Evolutionary conservation across 768 basidiomycete species (phyloP), one percentile per base, ranked within the genome.

Genomic region (Trametes gibbosa): DNA sequence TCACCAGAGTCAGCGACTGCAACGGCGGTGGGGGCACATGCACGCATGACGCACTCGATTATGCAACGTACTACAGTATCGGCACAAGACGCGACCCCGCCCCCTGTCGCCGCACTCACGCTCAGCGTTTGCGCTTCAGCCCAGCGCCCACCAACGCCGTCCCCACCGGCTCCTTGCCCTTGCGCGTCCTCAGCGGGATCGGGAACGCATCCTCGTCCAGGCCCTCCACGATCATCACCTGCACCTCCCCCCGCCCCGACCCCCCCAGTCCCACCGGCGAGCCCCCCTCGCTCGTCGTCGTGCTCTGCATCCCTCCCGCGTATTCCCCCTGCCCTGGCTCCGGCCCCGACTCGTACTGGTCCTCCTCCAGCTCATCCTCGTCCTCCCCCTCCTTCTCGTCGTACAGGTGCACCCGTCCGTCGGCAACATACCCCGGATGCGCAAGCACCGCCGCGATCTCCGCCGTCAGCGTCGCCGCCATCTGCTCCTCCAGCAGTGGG

Each of bases 381-480:
- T 73, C 85, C 16, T 85, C 85, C n/a, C 81, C 82, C 5, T 81
- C 84, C 45, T 65, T 71, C 6, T 78, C 74, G 23, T 73, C 85
- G 17, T 85, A 61, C 45, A 61, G 24, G 50, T 50, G 83, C 21
- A 82, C 81, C 5, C 84, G 45, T 81, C 82, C 45, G 80, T 17
- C 45, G 40, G n/a, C n/a, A n/a, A n/a, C n/a, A n/a, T 35, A 17
- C 25, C 51, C 47, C 23, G 45, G 51, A 64, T 90, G 85, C 4
- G 87, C 90, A 62, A 92, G 85, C 0, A 87, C 87, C 24, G 88
- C 88, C 9, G 89, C 89, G 60, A 92, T 86, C 68, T 89, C 89
- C 5, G 85, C 87, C 57, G 87, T 89, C 63, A 92, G 87, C 59
- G 82, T 87, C n/a, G 86, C 62, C 12, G 65, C 87, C 17, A 90